Base-by-base conservation (phyloP, 2,329 filamentous ascomycete genomes). In the Aspergillus chevalieri region DNA sequence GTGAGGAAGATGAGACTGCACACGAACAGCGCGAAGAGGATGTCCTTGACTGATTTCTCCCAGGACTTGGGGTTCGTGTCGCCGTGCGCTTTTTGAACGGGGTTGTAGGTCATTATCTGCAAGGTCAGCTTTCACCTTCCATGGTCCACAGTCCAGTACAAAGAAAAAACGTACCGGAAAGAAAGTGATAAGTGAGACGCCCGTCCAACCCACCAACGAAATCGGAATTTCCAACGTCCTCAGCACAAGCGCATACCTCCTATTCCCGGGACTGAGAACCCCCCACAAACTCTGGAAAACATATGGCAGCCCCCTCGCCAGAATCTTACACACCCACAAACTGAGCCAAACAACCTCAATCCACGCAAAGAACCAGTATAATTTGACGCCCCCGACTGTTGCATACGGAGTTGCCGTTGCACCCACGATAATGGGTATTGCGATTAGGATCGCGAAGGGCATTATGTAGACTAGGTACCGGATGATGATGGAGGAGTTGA, bases 281-380 rank as follows among this genome's bases (percentile, higher is more conserved):
- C 82, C 82, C 49, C 78, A 77, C 9, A 84, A 65, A 48, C 81
- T 76, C 54, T 83, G 78, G 63, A 85, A 85, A 30, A 84, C 52
- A 44, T 69, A 75, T 1, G 82, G 82, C 43, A 85, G 61, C 56
- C 78, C 76, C 57, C 80, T 78, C 6, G 79, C 78, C 22, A 82
- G 65, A 44, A 83, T 69, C 64, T 85, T 85, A 55, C 78, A 79
- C 12, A 73, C 73, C 82, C 82, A 85, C 52, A 85, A 68, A 59
- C 78, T 78, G 34, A 82, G 67, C 82, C 82, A 85, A 47, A 84
- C 73, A 43, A 84, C 75, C 63, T 84, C 81, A 34, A 85, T 70
- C 82, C 82, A 85, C 15, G 76, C 75, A 68, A 83, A 85, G 67
- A 85, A 81, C 74, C 78, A 82, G 47, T 78, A 71, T 38, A 83